Evolutionary conservation across 352 stramenopile genomes (phyloP), one percentile per base, ranked within the genome.

Genomic region (Thalassiosira ordinaria): DNA sequence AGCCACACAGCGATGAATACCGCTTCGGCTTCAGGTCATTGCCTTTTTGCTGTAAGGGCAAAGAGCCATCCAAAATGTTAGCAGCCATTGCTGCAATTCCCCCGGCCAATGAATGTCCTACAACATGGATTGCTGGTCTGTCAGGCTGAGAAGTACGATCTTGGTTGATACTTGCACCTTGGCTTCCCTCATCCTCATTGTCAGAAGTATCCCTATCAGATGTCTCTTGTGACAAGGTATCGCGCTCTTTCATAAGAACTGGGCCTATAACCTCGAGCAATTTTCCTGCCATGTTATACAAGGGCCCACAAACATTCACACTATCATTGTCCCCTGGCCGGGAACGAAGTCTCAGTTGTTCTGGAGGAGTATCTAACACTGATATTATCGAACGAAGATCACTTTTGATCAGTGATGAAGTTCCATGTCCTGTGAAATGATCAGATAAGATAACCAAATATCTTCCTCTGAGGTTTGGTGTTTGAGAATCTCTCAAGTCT

Each of bases 81-180:
- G 87, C 85, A 27, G 87, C 77, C 18, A 94, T 66, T 51, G 75
- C 84, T 18, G 77, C 85, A 35, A 92, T 74, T 31, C 82, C 82
- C 35, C 82, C 86, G 7, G 85, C 76, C 47, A 94, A 72, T 1
- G 86, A 91, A 73, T 85, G 71, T 7, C 87, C 89, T 31, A 94
- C 85, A 81, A 94, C 82, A 47, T 94, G 89, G 69, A 92, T 82
- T 41, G 87, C 89, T 14, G 78, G 76, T 26, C 18, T 35, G 3
- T 44, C 24, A 16, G 57, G 55, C 51, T 47, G 41, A 41, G 24
- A 27, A 26, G 37, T 31, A 4, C n/a, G 35, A 22, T 55, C 14
- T 22, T 33, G 4, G 35, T 2, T 6, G 3, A n/a, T 9, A 18
- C 13, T 18, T 56, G 1, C 11, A 20, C 22, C 31, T 72, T 41